Evolutionary conservation across 768 basidiomycete genomes (phyloP), one percentile per base, ranked within the genome.

Genomic region (Phaeotremella fagi): DNA sequence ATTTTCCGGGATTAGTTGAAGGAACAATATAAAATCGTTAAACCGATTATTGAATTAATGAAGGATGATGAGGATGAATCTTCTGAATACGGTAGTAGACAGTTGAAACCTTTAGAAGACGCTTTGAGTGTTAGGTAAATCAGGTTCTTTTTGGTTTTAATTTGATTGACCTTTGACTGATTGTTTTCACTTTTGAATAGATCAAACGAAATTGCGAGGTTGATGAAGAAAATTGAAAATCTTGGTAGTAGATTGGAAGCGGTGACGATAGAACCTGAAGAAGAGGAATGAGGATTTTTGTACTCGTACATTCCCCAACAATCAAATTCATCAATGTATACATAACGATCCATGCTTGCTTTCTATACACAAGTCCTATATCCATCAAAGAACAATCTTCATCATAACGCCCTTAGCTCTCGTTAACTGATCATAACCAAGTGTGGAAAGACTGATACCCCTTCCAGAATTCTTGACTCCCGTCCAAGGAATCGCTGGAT

Each of bases 381-480:
- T n/a, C n/a, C n/a, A n/a, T n/a, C n/a, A n/a, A n/a, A 45, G 7
- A 6, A 45, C 44, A 25, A 67, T 51, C 51, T 67, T 66, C 69
- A 73, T 74, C 57, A 68, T 66, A n/a, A 75, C 57, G 6, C 59
- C 59, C 59, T 75, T 75, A 24, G 70, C 59, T 44, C 71, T 55
- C 11, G 70, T 72, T 27, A 75, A 54, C 35, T 72, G 68, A 44
- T 73, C 72, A 48, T 71, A 75, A 1, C 72, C 71, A 46, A 64
- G 90, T 68, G 85, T 85, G 71, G 88, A 90, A 62, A 98, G 76
- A 65, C 88, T 91, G 55, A 97, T 78, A 1, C 94, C 95, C 25
- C 91, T 79, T 23, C 95, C 95, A 50, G 87, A 90, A 64, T 95
- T 78, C 78, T 97, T 98, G 43, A 89, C 85, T 1, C 94, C 95